A percentile compares a stretch with the other conserved stretches of the same genome.
phyloP scores from a whole-genome alignment of 352 stramenopile species.

The Phytophthora boehmeriae region DNA sequence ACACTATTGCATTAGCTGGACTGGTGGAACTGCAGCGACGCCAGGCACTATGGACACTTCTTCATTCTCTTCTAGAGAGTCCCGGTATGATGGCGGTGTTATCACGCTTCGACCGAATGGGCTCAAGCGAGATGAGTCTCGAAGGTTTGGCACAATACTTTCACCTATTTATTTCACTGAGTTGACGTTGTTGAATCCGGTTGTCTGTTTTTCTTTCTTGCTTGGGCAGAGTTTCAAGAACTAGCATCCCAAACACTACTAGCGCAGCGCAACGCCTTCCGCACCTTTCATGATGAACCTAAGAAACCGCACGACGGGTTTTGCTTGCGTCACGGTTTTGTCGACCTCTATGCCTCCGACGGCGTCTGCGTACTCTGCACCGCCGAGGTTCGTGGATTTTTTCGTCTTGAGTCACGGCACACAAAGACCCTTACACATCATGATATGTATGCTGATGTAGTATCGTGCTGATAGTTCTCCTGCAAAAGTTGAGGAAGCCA shows the following conservation, averaged over 20 bases:
- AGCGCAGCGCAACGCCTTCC: slow-evolving; percentile 29
- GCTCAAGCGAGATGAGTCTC: slow-evolving; percentile 63
- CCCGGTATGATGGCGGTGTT: slow-evolving; percentile 43
- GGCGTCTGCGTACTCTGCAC: slow-evolving; percentile 55
- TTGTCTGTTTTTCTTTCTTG: no score
- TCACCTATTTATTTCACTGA: background rate
- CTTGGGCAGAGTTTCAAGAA: slow-evolving; percentile 49
- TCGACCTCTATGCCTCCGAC: slow-evolving; percentile 48
- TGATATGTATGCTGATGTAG: slow-evolving; percentile 6
- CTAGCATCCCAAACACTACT: slow-evolving; percentile 48
- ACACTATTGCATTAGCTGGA: slow-evolving; percentile 28
- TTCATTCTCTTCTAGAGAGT: slow-evolving; percentile 57
- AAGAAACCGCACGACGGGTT: slow-evolving; percentile 36
- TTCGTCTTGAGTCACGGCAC: background rate
- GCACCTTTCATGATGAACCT: slow-evolving; percentile 46
- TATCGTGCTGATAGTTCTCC: slow-evolving; percentile 19
- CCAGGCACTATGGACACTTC: slow-evolving; percentile 23
- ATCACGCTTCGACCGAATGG: slow-evolving; percentile 54
- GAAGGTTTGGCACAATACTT: slow-evolving; percentile 35
- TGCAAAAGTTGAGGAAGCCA: background rate
- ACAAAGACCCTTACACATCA: background rate
- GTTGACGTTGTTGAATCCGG: background rate
- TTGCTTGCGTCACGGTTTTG: slow-evolving; percentile 61
- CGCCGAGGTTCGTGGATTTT: slow-evolving; percentile 39
- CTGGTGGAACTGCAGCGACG: slow-evolving; percentile 34